These are phyloP conservation scores for Zygosaccharomyces lentus DNA, from an alignment of 805 yeast genomes.

Conservation along the genomic window DNA sequence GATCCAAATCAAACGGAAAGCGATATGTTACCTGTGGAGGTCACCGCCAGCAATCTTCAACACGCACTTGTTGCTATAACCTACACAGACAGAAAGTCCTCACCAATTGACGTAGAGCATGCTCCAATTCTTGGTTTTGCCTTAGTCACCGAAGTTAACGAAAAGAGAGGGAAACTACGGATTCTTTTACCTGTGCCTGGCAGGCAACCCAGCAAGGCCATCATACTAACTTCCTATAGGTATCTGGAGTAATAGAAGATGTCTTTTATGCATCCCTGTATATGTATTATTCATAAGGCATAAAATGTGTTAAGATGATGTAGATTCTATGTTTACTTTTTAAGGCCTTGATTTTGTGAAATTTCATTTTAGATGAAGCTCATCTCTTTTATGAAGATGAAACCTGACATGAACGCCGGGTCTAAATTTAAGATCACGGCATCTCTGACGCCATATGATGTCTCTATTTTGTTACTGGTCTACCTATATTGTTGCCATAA, in stretches of 20 bases:
- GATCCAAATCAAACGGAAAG: constrained; percentile 22
- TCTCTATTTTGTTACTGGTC: constrained; percentile 21
- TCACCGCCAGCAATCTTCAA: constrained; percentile 54
- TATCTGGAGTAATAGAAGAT: constrained; percentile 61
- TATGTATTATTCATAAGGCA: background rate
- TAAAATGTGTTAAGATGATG: background rate
- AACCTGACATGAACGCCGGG: background rate
- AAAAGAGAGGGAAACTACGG: constrained; percentile 60
- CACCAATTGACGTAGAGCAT: constrained; percentile 44
- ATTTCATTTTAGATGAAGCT: background rate
- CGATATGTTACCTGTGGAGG: constrained; percentile 38
- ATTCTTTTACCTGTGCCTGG: constrained; percentile 87
- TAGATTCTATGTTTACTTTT: background rate
- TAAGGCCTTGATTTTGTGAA: background rate
- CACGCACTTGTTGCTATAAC: constrained; percentile 71
- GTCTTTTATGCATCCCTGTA: background rate
- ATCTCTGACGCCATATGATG: constrained; percentile 27
- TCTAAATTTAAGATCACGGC: constrained; percentile 7
- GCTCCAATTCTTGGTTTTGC: constrained; percentile 76
- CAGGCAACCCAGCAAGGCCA: constrained; percentile 66
- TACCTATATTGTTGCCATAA: constrained; percentile 18
- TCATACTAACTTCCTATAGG: constrained; percentile 72
- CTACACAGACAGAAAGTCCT: constrained; percentile 46
- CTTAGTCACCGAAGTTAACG: constrained; percentile 67
- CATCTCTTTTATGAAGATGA: background rate